These are phyloP conservation scores for Albugo laibachii DNA, from an alignment of 352 stramenopile species.

Conservation along the genomic window DNA sequence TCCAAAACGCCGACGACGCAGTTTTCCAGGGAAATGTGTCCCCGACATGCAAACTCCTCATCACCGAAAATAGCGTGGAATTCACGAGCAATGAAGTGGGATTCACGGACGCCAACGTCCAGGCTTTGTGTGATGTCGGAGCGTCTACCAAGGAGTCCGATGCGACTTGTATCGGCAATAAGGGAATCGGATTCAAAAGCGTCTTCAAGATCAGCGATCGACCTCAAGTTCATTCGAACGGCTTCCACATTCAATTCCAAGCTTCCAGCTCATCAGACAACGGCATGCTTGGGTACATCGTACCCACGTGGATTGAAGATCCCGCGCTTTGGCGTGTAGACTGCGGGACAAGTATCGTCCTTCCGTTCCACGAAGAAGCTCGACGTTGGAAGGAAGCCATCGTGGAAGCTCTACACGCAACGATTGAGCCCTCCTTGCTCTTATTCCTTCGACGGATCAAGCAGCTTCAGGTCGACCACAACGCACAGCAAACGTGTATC, in stretches of 20 bases:
- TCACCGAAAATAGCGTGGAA: slow-evolving; percentile 34
- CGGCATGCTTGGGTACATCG: slow-evolving; percentile 46
- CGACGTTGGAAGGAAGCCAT: slow-evolving; percentile 24
- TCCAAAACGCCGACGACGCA: slow-evolving; percentile 82
- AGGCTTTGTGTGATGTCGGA: slow-evolving; percentile 72
- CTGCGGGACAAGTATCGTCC: slow-evolving; percentile 44
- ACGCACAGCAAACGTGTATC: slow-evolving; percentile 17
- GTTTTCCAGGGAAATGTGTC: slow-evolving; percentile 19
- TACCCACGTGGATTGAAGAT: slow-evolving; percentile 59
- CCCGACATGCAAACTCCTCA: slow-evolving; percentile 35
- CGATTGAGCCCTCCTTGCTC: slow-evolving; percentile 54
- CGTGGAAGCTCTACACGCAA: slow-evolving; percentile 26
- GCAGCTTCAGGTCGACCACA: slow-evolving; percentile 22
- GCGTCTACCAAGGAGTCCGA: slow-evolving; percentile 46
- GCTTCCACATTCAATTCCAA: slow-evolving; percentile 68
- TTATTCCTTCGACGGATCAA: slow-evolving; percentile 60
- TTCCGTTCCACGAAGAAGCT: slow-evolving; percentile 43
- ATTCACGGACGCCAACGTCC: slow-evolving; percentile 55
- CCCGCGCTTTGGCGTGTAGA: slow-evolving; percentile 15
- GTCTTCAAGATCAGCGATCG: slow-evolving; percentile 75
- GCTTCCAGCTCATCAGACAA: slow-evolving; percentile 23
- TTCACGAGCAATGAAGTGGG: slow-evolving; percentile 76
- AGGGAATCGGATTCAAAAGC: slow-evolving; percentile 84
- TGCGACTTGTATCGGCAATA: slow-evolving; percentile 64
- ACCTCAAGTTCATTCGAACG: slow-evolving; percentile 76